Conservation (phyloP, 129 eudicot species). For the Tagetes patula region DNA sequence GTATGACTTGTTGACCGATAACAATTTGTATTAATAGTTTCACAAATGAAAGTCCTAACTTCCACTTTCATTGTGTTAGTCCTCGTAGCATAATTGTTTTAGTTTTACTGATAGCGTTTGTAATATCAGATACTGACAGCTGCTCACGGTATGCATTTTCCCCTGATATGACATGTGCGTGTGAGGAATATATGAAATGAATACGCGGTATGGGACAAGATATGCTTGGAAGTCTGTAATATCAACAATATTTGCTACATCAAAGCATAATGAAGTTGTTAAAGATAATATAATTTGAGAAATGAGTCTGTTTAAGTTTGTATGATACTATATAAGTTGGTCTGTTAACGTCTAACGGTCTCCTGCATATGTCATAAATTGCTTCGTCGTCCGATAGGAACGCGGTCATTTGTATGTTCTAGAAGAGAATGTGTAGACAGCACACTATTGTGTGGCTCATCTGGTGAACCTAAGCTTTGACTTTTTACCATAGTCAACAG, state of each 20-base stretch:
- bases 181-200: conserved; percentile 91
- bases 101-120: conserved; percentile 38
- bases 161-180: conserved; percentile 89
- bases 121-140: conserved; percentile 80
- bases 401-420: conserved; percentile 83
- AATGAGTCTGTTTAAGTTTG: conserved; percentile 75
- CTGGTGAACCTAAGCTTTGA: not conserved
- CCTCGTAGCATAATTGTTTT: too few relatives aligned
- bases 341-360: conserved; percentile 81
- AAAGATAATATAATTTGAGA: conserved; percentile 89
- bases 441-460: conserved; percentile 88
- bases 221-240: conserved; percentile 84
- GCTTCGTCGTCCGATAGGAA: conserved; percentile 83
- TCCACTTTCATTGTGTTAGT: too few relatives aligned
- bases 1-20: too few relatives aligned
- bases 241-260: conserved; percentile 92
- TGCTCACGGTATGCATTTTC: conserved; percentile 89
- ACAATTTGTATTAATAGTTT: too few relatives aligned
- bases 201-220: conserved; percentile 82
- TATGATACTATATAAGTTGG: conserved; percentile 51
- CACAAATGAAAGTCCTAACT: not conserved
- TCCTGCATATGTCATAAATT: conserved; percentile 79
- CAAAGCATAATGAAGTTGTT: conserved; percentile 83
- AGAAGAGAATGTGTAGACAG: conserved; percentile 90
- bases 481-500: too few relatives aligned